Evolutionary conservation across 306 rosid species (phyloP).

Genomic region (Begonia loranthoides): DNA sequence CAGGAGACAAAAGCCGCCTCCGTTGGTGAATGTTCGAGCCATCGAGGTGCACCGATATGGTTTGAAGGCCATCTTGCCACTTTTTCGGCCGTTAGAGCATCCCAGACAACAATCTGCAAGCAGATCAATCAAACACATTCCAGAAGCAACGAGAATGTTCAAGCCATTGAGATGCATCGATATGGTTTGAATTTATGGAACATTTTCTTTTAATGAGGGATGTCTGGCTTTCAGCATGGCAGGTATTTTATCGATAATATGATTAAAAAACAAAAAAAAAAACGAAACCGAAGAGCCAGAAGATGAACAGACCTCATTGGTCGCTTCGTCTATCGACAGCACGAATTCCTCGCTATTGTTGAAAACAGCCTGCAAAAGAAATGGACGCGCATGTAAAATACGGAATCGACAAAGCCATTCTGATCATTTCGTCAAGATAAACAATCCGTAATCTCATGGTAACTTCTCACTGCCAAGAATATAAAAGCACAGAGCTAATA

Average conservation of each 20-base stretch:
- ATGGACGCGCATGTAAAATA: slow-evolving; percentile 4
- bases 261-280: too few species aligned
- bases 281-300: not conserved
- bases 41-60: slow-evolving; percentile 78
- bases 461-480: too few species aligned
- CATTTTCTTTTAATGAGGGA: too few species aligned
- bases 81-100: slow-evolving; percentile 67
- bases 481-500: too few species aligned
- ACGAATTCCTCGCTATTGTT: slow-evolving; percentile 74
- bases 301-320: slow-evolving; percentile 61
- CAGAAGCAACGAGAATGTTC: too few species aligned
- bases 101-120: slow-evolving; percentile 75
- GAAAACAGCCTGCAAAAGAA: slow-evolving; percentile 57
- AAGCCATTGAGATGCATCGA: too few species aligned
- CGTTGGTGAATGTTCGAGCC: slow-evolving; percentile 76
- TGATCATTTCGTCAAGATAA: too few species aligned
- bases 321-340: slow-evolving; percentile 69
- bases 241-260: too few species aligned
- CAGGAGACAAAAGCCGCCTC: slow-evolving; percentile 72
- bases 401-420: not conserved
- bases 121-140: too few species aligned
- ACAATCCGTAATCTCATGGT: too few species aligned
- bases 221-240: too few species aligned
- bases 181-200: too few species aligned
- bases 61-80: slow-evolving; percentile 84